Base-by-base conservation (phyloP, 805 yeast genomes). In the Lipomyces yamanashiensis region DNA sequence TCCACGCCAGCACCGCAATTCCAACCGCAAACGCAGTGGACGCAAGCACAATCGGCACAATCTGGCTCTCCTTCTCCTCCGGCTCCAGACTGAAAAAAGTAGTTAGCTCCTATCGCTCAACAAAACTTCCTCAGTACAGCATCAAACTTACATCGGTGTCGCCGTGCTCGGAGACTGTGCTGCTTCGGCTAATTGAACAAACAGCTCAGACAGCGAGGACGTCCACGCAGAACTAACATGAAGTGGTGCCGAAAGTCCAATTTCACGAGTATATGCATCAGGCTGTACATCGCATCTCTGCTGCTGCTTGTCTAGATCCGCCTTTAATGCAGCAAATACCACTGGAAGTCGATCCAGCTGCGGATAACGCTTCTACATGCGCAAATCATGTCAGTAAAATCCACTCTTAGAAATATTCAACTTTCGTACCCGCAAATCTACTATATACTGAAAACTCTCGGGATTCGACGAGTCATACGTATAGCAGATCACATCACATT, bases 401-500 rank as follows among this genome's bases (percentile, higher is more conserved):
- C n/a, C 17, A 6, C 10, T 17, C 10, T 9, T 33, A 21, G n/a
- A 28, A 34, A n/a, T 19, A 34, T 15, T 36, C 15, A 13, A 17
- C 28, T 9, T 15, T 34, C 66, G 79, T 37, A 81, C 79, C 13
- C 92, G 78, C n/a, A 92, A 74, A 19, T 88, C 88, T 34, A 89
- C 87, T 58, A 92, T 77, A 73, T 89, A 86, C 59, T 92, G 89
- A 74, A 95, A 95, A 49, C 96, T 90, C 60, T 93, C 96, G 0
- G 99, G 98, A 73, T 95, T 98, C 0, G 97, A 87, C 0, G 98
- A 91, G 74, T 95, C 99, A 75, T 95, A 95, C 0, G 92, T 82
- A 72, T 89, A 82, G 75, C 98, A 95, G 0, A 95, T 74, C 2
- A 92, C 96, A 74, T 95, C 99, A 76, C 98, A 95, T 57, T 88